Base-by-base conservation (phyloP, 345 rosid species). In the Gossypium longicalyx region DNA sequence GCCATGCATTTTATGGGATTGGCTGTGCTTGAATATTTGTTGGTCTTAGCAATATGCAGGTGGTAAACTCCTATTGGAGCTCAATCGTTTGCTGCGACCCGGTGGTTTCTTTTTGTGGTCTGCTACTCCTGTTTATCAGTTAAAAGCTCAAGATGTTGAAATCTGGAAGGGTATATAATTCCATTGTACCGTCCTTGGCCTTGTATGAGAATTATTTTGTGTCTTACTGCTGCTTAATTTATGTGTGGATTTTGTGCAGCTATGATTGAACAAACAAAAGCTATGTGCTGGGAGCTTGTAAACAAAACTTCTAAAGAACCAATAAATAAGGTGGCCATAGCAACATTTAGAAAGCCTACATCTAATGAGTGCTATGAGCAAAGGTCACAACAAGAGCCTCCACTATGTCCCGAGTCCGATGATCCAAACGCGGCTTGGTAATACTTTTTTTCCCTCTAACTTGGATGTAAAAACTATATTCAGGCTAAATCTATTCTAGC, bases 31-130 rank as follows among this genome's bases (percentile, higher is more conserved):
- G 52, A 54, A 41, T 63, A 38, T 41, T 71, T 41, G 52, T 22
- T 51, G 45, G 58, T 70, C 72, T 69, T 49, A 25, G 16, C 59
- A 49, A 69, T 27, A 74, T 88, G 71, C 80, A 92, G 98, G 97
- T 65, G 98, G 98, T 34, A 90, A 89, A 78, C 99, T 93, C 81
- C 98, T 94, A 57, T 76, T 93, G 84, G 99, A 95, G 85, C 84
- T 95, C 82, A 91, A 91, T 77, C 98, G 97, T 67, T 85, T 89
- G 34, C 68, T 95, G 80, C 86, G 97, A 67, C 99, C 99, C 17
- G 96, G 98, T 76, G 99, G 96, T 75, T 93, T 82, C 87, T 95
- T 95, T 81, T 88, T 95, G 71, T 93, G 98, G 98, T 95, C 98
- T 72, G 99, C 98, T 7, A 93, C 99, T 77, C 98, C 99, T 43